Percentiles rank a stretch among this genome's conserved stretches.
Conservation (phyloP, 2,329 filamentous ascomycete species). For the Neonectria magnoliae region DNA sequence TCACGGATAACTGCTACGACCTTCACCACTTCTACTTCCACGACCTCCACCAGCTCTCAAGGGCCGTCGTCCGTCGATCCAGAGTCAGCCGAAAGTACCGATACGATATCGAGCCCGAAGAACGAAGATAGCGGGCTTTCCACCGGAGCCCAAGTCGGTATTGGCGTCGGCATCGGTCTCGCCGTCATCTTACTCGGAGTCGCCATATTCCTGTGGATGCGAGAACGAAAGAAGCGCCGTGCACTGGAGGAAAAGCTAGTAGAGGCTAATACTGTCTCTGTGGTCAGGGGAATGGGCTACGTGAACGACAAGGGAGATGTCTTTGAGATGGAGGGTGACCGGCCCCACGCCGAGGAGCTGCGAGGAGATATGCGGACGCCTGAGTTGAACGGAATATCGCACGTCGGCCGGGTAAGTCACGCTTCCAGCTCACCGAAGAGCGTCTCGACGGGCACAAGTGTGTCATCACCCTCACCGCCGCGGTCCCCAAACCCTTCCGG, state of each 20-base stretch:
- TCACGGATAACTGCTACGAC: background rate
- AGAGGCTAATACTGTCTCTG: conserved; percentile 11
- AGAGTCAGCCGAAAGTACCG: conserved; percentile 15
- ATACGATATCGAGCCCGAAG: background rate
- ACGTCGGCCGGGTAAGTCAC: background rate
- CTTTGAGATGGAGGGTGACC: conserved; percentile 40
- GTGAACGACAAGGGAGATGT: conserved; percentile 2
- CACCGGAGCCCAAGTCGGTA: conserved; percentile 32
- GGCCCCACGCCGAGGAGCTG: conserved; percentile 31
- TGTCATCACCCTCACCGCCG: background rate
- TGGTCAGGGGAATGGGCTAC: background rate
- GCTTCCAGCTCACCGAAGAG: background rate
- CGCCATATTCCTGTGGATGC: conserved; percentile 34
- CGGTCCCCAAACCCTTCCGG: background rate
- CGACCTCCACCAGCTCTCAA: background rate
- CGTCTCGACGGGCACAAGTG: background rate
- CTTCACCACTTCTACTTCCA: background rate
- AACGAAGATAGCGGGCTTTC: conserved; percentile 13
- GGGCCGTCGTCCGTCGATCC: conserved; percentile 4
- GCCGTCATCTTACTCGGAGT: conserved; percentile 28
- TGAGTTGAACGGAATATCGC: conserved; percentile 23
- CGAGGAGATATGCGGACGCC: conserved; percentile 36
- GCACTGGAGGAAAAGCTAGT: conserved; percentile 25
- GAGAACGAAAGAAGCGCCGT: conserved; percentile 33
- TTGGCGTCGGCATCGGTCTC: conserved; percentile 31